Base-by-base conservation (phyloP, 2,329 filamentous ascomycete species). In the Aspergillus arachidicola region DNA sequence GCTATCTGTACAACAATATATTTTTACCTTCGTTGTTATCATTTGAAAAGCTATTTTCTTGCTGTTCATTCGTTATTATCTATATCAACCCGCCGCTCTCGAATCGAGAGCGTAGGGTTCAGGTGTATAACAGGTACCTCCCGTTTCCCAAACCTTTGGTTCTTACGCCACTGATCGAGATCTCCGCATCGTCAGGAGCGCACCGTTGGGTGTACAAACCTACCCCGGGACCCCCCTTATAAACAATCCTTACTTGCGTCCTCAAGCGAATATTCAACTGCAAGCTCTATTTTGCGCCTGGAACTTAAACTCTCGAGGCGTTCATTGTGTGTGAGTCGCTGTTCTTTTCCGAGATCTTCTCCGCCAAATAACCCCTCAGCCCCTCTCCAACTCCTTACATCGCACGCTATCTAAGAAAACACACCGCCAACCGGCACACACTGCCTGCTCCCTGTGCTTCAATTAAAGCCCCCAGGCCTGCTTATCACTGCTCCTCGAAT, bases 311-410 rank as follows among this genome's bases (percentile, higher is more conserved):
- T 72, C 71, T 72, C 72, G 73, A 75, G 74, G 72, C 74, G 73
- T 76, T 77, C 74, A 74, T 76, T 74, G 74, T 75, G 74, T 74
- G 75, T 75, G 70, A 75, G 75, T 75, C 60, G 63, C 63, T 61
- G 58, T 65, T 62, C 67, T 67, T 66, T 73, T 69, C 68, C 64
- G 65, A 71, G 71, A 69, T 71, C 71, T 67, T 67, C 69, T 70
- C 67, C 69, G 69, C 64, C 67, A 68, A 64, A 70, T 68, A 68
- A 72, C 76, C 70, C 73, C 74, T 75, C 76, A 75, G 69, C 74
- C 76, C 67, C 75, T 77, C 72, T 73, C 68, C 54, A 62, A 71
- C 67, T 74, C 76, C 74, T 76, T 76, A 75, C 75, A 74, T 76
- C 61, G 63, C 61, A 64, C 63, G 57, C 59, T 68, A 61, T 68